Percentiles rank a stretch among this genome's conserved stretches.
Evolutionary conservation across 2,329 filamentous ascomycete species (phyloP).

Genomic region (Xylariaceae sp.): DNA sequence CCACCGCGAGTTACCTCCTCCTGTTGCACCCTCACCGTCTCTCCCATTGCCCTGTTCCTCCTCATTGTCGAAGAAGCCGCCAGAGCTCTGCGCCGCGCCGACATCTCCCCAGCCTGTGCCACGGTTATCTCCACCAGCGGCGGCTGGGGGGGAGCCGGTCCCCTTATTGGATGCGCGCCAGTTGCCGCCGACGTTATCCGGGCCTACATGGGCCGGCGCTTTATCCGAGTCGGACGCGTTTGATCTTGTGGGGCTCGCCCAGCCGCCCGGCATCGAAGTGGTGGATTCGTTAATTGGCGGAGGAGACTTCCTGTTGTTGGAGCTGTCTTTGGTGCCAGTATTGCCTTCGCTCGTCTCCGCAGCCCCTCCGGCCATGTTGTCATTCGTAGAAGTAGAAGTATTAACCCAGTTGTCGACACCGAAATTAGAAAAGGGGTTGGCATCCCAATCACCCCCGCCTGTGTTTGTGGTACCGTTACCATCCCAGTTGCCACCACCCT

Average conservation of each 20-base stretch:
- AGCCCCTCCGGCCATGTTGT: too few relatives aligned
- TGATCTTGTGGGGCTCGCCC: constrained; percentile 8
- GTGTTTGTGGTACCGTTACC: background rate
- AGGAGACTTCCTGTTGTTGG: too few relatives aligned
- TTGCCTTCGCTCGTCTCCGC: too few relatives aligned
- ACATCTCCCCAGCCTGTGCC: constrained; percentile 20
- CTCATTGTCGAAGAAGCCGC: constrained; percentile 29
- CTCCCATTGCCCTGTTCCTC: background rate
- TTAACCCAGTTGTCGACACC: too few relatives aligned
- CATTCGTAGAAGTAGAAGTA: too few relatives aligned
- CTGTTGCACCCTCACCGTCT: background rate
- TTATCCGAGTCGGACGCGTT: background rate
- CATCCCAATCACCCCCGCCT: too few relatives aligned
- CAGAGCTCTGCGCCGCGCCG: constrained; percentile 28
- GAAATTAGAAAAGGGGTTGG: too few relatives aligned
- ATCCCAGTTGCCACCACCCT: background rate
- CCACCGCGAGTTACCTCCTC: constrained; percentile 1
- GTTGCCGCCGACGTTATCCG: constrained; percentile 14
- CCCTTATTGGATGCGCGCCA: constrained; percentile 15
- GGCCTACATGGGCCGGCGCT: constrained; percentile 2
- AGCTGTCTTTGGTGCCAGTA: too few relatives aligned
- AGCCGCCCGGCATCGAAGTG: constrained; percentile 7
- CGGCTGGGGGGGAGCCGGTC: background rate
- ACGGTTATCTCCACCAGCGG: too few relatives aligned
- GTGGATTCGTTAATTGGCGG: background rate